Percentiles rank a stretch among this genome's conserved stretches.
Conservation (phyloP, 2,329 filamentous ascomycete genomes). For the Pestalotiopsis sp. region DNA sequence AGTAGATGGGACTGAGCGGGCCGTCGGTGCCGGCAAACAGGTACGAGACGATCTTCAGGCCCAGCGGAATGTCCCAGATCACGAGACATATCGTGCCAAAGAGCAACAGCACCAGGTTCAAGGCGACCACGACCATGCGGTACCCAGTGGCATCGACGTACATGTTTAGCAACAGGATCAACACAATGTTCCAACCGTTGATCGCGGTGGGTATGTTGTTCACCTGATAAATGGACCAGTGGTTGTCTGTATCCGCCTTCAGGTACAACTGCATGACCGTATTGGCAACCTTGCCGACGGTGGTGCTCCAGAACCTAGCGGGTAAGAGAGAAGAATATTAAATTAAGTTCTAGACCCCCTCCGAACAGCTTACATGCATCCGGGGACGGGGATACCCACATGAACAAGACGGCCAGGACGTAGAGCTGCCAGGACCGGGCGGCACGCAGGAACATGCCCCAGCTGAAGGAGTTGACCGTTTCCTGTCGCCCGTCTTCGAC, state of each 20-base stretch:
- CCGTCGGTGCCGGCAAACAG: conserved; percentile 38
- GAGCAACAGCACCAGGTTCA: conserved; percentile 32
- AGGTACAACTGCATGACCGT: conserved; percentile 32
- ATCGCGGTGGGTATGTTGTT: conserved; percentile 33
- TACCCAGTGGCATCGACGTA: conserved; percentile 35
- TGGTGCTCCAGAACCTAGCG: conserved; percentile 29
- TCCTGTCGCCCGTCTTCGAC: conserved; percentile 28
- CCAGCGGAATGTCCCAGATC: conserved; percentile 34
- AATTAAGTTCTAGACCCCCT: too few relatives aligned
- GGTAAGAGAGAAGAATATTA: too few relatives aligned
- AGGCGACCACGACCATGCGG: conserved; percentile 33
- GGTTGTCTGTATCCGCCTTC: conserved; percentile 28
- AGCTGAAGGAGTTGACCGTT: conserved; percentile 23
- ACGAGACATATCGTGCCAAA: conserved; percentile 35
- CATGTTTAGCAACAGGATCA: conserved; percentile 27
- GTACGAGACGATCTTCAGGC: conserved; percentile 36
- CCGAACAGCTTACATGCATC: too few relatives aligned
- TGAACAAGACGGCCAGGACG: conserved; percentile 29
- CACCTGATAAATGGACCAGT: conserved; percentile 30
- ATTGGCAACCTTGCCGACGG: conserved; percentile 31
- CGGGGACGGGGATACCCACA: conserved; percentile 19
- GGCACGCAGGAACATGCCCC: conserved; percentile 25
- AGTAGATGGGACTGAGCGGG: conserved; percentile 37
- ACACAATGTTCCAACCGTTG: conserved; percentile 32
- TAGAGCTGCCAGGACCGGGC: conserved; percentile 29